Conservation (phyloP, 139 green algal species). For the Yamagishiella unicocca region DNA sequence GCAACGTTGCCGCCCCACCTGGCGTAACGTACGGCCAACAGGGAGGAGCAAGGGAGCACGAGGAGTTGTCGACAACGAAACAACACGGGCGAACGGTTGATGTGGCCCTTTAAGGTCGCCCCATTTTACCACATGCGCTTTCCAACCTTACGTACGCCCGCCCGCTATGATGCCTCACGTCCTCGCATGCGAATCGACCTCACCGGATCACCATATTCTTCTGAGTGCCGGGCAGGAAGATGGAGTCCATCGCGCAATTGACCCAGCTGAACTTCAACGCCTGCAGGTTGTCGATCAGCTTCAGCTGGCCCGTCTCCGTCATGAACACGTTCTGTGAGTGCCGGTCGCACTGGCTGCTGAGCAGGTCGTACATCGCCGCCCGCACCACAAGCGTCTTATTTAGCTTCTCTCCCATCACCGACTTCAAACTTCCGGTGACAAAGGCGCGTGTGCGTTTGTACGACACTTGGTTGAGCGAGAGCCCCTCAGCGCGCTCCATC, state of each 20-base stretch:
- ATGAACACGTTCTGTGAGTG: conserved; percentile 79
- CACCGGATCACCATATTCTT: conserved; percentile 63
- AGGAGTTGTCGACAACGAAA: no score
- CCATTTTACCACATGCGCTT: no score
- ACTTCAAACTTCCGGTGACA: conserved; percentile 26
- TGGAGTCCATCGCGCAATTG: conserved; percentile 59
- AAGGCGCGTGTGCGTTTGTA: conserved; percentile 44
- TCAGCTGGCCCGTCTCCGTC: conserved; percentile 59
- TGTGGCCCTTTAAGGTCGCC: no score
- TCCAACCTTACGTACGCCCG: no score
- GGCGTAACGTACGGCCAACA: background rate
- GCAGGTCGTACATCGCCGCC: conserved; percentile 62
- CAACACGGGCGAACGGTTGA: no score
- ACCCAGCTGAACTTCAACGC: conserved; percentile 55
- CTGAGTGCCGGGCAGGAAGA: conserved; percentile 71
- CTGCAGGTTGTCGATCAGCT: conserved; percentile 77
- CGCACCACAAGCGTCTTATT: conserved; percentile 63
- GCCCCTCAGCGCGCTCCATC: conserved; percentile 62
- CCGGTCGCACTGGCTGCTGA: conserved; percentile 60
- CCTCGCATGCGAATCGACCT: no score
- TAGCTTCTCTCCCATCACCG: conserved; percentile 47
- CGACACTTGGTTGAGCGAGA: conserved; percentile 64
- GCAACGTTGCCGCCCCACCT: conserved; percentile 57
- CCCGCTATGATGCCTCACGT: no score
- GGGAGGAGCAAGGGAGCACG: background rate